Conservation (phyloP, 805 yeast genomes). For the Priceomyces haplophilus region DNA sequence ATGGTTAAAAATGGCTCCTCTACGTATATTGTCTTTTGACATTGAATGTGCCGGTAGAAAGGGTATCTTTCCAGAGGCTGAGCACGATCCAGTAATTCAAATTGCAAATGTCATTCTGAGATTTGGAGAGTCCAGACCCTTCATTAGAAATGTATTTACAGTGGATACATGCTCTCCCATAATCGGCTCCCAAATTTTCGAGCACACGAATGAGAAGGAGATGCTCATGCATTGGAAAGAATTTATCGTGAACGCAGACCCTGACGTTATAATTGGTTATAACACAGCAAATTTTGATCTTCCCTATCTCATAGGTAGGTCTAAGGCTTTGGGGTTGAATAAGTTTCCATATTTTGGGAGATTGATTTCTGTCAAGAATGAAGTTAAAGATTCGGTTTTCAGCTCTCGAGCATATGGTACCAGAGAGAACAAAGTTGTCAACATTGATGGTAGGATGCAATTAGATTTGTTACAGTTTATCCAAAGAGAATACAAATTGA, state of each 20-base stretch:
- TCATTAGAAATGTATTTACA: constrained; percentile 91
- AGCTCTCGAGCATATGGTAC: constrained; percentile 97
- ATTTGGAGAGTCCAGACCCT: constrained; percentile 83
- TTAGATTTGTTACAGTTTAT: constrained; percentile 87
- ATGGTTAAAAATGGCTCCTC: constrained; percentile 90
- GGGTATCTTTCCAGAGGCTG: constrained; percentile 95
- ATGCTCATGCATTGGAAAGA: constrained; percentile 86
- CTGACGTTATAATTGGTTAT: constrained; percentile 96
- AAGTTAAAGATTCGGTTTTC: constrained; percentile 75
- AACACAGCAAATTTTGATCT: constrained; percentile 93
- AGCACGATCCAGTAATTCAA: constrained; percentile 90
- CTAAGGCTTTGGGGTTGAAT: constrained; percentile 62
- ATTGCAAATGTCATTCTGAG: constrained; percentile 91
- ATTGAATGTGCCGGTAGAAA: constrained; percentile 98
- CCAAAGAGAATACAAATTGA: constrained; percentile 90
- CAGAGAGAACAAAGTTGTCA: constrained; percentile 84
- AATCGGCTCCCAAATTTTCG: constrained; percentile 87
- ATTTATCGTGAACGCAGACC: constrained; percentile 80
- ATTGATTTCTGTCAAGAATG: constrained; percentile 63
- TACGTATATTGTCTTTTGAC: constrained; percentile 90
- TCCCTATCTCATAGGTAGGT: constrained; percentile 88
- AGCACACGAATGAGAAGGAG: constrained; percentile 70
- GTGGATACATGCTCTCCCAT: constrained; percentile 89
- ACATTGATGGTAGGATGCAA: constrained; percentile 95
- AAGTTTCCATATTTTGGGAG: constrained; percentile 88